Evolutionary conservation across 2,329 filamentous ascomycete genomes (phyloP).

Genomic region (Epichloe brachyelytri): DNA sequence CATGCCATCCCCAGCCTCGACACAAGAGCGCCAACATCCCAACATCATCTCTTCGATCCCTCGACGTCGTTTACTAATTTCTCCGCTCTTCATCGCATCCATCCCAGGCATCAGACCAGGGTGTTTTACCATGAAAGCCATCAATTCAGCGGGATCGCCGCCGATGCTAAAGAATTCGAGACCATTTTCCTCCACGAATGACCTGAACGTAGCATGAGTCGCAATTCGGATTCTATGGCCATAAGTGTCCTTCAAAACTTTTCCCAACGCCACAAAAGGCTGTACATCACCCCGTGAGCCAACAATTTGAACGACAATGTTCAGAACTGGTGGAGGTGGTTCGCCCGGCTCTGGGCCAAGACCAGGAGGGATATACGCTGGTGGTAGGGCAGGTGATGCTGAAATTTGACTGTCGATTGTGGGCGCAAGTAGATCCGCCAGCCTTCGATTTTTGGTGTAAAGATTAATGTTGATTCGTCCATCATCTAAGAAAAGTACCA

Average conservation of each 20-base stretch:
- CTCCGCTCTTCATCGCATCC: constrained; percentile 62
- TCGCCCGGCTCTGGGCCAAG: constrained; percentile 51
- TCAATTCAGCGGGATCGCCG: constrained; percentile 62
- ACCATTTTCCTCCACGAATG: constrained; percentile 55
- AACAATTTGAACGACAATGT: constrained; percentile 64
- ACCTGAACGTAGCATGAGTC: constrained; percentile 56
- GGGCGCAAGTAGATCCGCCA: constrained; percentile 56
- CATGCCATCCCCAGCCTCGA: constrained; percentile 60
- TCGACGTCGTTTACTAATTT: constrained; percentile 59
- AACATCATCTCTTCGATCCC: constrained; percentile 70
- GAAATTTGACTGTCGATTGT: constrained; percentile 45
- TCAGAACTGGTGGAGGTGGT: constrained; percentile 44
- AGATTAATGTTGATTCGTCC: constrained; percentile 72
- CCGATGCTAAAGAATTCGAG: constrained; percentile 67
- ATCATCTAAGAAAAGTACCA: constrained; percentile 37
- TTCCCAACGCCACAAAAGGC: constrained; percentile 59
- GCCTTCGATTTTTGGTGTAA: constrained; percentile 51
- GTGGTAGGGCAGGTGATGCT: constrained; percentile 39
- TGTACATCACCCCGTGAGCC: constrained; percentile 66
- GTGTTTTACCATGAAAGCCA: constrained; percentile 89
- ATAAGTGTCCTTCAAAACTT: constrained; percentile 49
- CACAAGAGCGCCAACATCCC: constrained; percentile 78
- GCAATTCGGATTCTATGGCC: constrained; percentile 62
- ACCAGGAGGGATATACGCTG: constrained; percentile 60
- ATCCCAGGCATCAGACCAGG: constrained; percentile 76